Evolutionary conservation across 164 flowering plant species (phyloP).

Genomic region (Aristolochia fimbriata): DNA sequence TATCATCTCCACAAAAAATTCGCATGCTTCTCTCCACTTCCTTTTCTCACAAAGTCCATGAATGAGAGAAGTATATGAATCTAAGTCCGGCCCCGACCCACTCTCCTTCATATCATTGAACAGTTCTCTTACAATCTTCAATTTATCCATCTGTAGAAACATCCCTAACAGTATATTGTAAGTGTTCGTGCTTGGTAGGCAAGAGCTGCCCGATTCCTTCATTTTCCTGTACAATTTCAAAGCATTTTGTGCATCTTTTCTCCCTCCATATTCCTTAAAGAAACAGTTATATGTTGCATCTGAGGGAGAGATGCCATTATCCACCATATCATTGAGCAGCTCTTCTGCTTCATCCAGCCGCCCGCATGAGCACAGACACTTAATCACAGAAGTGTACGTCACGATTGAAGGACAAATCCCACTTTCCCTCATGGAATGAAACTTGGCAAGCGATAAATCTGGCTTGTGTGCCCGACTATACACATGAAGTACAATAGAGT

Average conservation of each 20-base stretch:
- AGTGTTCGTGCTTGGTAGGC: constrained; percentile 44
- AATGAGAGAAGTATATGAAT: constrained; percentile 76
- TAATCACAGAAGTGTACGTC: constrained; percentile 76
- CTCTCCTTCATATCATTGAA: constrained; percentile 71
- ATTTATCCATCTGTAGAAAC: constrained; percentile 42
- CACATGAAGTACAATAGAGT: constrained; percentile 78
- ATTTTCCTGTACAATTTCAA: constrained; percentile 68
- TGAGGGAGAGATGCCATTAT: constrained; percentile 56
- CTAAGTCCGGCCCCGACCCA: constrained; percentile 78
- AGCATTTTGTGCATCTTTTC: constrained; percentile 65
- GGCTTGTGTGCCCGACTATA: constrained; percentile 92
- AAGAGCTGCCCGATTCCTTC: constrained; percentile 31
- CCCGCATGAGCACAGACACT: constrained; percentile 85
- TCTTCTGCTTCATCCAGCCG: constrained; percentile 71
- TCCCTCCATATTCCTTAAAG: constrained; percentile 78
- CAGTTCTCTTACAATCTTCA: constrained; percentile 50
- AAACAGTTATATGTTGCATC: constrained; percentile 81
- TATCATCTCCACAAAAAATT: constrained; percentile 81
- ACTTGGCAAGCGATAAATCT: constrained; percentile 51
- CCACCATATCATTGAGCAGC: constrained; percentile 63
- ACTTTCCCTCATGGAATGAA: constrained; percentile 52
- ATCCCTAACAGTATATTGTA: constrained; percentile 62
- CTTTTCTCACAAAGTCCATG: constrained; percentile 70
- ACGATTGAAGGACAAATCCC: constrained; percentile 68
- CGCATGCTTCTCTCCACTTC: constrained; percentile 81